A percentile compares a stretch with the other conserved stretches of the same genome.
Conservation (phyloP, 441 rosid species). For the Erodium chrysanthum region DNA sequence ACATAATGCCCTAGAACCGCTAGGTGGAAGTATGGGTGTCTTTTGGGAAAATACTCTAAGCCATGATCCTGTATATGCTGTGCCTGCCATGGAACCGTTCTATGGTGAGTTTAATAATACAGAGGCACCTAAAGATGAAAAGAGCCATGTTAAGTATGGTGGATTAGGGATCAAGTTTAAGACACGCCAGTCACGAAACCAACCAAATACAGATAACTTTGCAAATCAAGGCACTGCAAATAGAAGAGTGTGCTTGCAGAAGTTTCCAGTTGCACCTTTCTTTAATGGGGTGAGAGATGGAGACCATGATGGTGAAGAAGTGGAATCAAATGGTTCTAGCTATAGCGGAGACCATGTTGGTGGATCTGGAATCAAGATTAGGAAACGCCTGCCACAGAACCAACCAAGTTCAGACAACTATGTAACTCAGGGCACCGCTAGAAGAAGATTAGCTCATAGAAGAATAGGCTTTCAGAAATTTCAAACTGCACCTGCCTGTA, state of each 20-base stretch:
- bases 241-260: conserved; percentile 12
- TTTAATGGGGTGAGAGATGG: not conserved
- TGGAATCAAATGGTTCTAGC: conserved; percentile 21
- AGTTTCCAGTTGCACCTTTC: conserved; percentile 4
- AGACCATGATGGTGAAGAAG: conserved; percentile 18
- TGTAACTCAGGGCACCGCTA: conserved; percentile 58
- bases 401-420: conserved; percentile 22
- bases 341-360: conserved; percentile 16
- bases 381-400: conserved; percentile 37
- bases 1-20: conserved; percentile 15
- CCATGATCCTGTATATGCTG: conserved; percentile 31
- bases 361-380: conserved; percentile 43
- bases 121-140: conserved; percentile 23
- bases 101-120: conserved; percentile 22
- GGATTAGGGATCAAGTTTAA: conserved; percentile 14
- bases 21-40: conserved; percentile 15
- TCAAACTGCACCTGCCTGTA: conserved; percentile 10
- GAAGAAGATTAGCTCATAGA: conserved; percentile 33
- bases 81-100: conserved; percentile 32
- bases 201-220: not conserved
- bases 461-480: conserved; percentile 30
- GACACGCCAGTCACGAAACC: conserved; percentile 16
- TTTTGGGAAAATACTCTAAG: conserved; percentile 19
- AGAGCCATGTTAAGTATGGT: not conserved
- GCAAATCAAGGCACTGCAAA: conserved; percentile 19